Percentiles rank a stretch among this genome's conserved stretches.
Evolutionary conservation across 139 green algal species (phyloP).

Genomic region (Ostreobium quekettii): DNA sequence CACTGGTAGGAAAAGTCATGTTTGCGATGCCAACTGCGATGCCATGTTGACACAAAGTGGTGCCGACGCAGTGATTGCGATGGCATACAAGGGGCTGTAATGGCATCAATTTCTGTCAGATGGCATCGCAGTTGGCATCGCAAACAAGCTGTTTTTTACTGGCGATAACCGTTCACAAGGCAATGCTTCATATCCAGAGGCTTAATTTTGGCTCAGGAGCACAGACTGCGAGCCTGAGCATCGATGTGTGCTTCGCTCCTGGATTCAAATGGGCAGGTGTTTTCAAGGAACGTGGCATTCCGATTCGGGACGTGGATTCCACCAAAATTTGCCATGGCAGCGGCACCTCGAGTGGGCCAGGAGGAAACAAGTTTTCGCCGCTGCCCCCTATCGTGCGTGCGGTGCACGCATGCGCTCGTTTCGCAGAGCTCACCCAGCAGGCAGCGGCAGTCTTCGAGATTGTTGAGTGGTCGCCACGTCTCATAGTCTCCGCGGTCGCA

Average conservation of each 20-base stretch:
- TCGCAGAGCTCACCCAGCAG: slow-evolving; percentile 29
- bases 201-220: no score
- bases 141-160: no score
- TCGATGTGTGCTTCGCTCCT: not conserved
- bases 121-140: no score
- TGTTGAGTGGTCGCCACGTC: slow-evolving; percentile 28
- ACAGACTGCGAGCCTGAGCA: no score
- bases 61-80: no score
- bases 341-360: not conserved
- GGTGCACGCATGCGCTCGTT: not conserved
- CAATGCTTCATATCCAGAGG: no score
- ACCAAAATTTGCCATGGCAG: not conserved
- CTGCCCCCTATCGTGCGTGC: not conserved
- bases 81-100: no score
- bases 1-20: no score
- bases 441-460: slow-evolving; percentile 21
- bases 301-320: not conserved
- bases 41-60: no score
- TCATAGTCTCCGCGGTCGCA: slow-evolving; percentile 35
- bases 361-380: not conserved
- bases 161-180: no score
- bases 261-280: not conserved
- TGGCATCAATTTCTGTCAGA: no score
- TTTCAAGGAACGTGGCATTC: not conserved
- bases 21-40: no score